Evolutionary conservation across 2,329 filamentous ascomycete species (phyloP), one percentile per base, ranked within the genome.

Genomic region (Biscogniauxia sp.): DNA sequence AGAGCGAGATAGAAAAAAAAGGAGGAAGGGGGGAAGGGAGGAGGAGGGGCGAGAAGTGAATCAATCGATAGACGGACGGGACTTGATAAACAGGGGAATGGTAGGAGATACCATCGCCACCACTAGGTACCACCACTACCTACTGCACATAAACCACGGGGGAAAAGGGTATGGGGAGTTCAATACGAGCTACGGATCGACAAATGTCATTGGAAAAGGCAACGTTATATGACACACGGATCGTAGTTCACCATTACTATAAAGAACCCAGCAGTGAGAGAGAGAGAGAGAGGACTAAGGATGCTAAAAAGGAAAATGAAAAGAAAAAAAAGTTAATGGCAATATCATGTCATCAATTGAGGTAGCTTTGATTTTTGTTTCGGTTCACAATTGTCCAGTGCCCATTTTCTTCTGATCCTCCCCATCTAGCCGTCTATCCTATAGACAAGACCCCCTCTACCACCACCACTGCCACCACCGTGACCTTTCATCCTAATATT

Each of bases 351-450:
- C 52, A 41, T 49, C 25, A 57, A 59, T 58, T 51, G 17, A 50
- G 26, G 37, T 49, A 45, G 20, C 23, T 53, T 56, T 54, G 53
- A n/a, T 51, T 59, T 59, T 50, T 20, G 3, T 20, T 13, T 19
- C 19, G 23, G 23, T 13, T 23, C 50, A 20, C 28, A 57, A 32
- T 32, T 56, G 41, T 37, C 57, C 53, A 55, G 51, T 57, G 57
- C 55, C 51, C 37, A 15, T 49, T 51, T 51, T 20, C 20, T 51
- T 28, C 41, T 25, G 37, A 51, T 55, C 28, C 51, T 54, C 51
- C 41, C 58, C 60, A 25, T 54, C n/a, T 50, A 41, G 49, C 23
- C 37, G 51, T 63, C 58, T 61, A 62, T 66, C 62, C 64, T 57
- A 20, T 45, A 61, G 52, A 58, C 37, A 45, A 45, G 9, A 32